Evolutionary conservation across 1,139 yeast genomes (phyloP), one percentile per base, ranked within the genome.

Genomic region (Trichomonascaceae sp.): DNA sequence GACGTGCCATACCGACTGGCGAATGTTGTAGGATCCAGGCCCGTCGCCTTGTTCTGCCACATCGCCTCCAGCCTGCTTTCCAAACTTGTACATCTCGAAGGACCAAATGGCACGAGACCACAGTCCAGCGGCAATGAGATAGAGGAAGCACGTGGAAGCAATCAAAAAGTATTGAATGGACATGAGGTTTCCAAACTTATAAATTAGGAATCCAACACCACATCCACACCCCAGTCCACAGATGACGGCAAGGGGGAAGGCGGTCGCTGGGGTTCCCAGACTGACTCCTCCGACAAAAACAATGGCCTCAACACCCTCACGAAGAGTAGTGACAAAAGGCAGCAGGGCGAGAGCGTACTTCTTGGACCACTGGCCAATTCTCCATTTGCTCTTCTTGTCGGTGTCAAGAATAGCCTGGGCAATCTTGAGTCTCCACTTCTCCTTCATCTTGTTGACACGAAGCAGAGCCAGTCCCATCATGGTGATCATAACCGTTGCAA

Each of bases 381-480:
- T 46, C 42, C 59, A 57, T 33, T 28, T 39, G 13, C 30, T 22
- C 17, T 48, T 51, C 17, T 50, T 50, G 28, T 69, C 31, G 13
- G 35, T 26, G 18, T 31, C 67, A 33, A 74, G 57, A 41, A 78
- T 68, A 27, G 92, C 81, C 43, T 69, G 71, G 13, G 95, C 93
- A 50, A 87, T 69, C 62, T 87, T 87, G 45, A 82, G 67, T 64
- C 94, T 75, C 84, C 95, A 87, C 60, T 85, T 87, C 49, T 76
- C 89, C 57, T 81, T 76, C 76, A 87, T 71, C 62, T 85, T 87
- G 57, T 87, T 84, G 54, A 87, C 69, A 55, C 96, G 71, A 48
- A 87, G 69, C 79, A 87, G 81, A 51, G 93, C 93, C 46, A 87
- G 63, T 34, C 97, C 97, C 95, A 87, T 85, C 32, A 76, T 49